These are phyloP conservation scores for Ceratocystis smalleyi DNA, from an alignment of 2,329 filamentous ascomycete genomes.

Conservation along the genomic window DNA sequence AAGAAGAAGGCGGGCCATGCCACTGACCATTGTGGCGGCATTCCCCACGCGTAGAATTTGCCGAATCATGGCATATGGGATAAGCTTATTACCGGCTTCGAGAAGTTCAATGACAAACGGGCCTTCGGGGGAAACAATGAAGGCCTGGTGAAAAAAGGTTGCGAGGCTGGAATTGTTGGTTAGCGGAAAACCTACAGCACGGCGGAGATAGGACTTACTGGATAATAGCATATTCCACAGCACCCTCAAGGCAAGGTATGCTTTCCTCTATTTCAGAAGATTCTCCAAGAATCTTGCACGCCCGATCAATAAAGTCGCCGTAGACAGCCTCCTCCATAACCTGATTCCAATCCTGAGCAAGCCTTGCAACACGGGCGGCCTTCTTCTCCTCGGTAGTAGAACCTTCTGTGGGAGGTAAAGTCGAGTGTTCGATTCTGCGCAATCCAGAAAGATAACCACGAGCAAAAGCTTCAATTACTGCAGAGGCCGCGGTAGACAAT, in stretches of 20 bases:
- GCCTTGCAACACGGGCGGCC: conserved; percentile 15
- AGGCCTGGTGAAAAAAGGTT: conserved; percentile 57
- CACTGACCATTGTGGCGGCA: conserved; percentile 66
- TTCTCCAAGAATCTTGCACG: conserved; percentile 45
- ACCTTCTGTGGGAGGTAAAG: conserved; percentile 36
- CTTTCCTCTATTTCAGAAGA: conserved; percentile 50
- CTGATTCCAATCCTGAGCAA: conserved; percentile 50
- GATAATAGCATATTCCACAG: conserved; percentile 51
- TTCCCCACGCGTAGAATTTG: conserved; percentile 65
- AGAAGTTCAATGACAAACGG: conserved; percentile 57
- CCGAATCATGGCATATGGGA: conserved; percentile 56
- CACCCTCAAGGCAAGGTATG: conserved; percentile 44
- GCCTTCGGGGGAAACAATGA: conserved; percentile 59
- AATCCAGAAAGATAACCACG: conserved; percentile 51
- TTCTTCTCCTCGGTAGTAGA: conserved; percentile 37
- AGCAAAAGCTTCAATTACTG: conserved; percentile 52
- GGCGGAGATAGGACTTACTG: conserved; percentile 36
- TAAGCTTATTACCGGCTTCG: conserved; percentile 51
- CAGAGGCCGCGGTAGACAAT: conserved; percentile 54
- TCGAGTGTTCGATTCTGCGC: conserved; percentile 20
- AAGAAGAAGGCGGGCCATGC: conserved; percentile 54
- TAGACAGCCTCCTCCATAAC: conserved; percentile 52
- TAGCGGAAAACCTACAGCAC: background rate
- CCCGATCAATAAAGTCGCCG: conserved; percentile 47
- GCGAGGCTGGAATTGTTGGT: conserved; percentile 38